phyloP scores from a whole-genome alignment of 2,329 filamentous ascomycete species.

The Ustulina deusta region DNA sequence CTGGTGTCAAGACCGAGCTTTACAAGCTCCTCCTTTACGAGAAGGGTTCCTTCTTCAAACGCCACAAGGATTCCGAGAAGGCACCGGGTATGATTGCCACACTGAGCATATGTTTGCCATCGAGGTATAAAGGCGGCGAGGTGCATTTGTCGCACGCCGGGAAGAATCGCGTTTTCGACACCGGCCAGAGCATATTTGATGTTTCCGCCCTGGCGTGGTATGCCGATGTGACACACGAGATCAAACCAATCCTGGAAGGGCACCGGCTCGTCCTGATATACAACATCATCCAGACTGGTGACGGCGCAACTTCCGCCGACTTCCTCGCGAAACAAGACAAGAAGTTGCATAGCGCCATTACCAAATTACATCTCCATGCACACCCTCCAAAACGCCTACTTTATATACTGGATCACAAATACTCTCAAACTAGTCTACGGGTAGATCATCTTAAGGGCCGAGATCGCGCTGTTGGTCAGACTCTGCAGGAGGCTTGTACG shows the following conservation, averaged over 20 bases:
- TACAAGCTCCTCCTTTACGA: slow-evolving; percentile 62
- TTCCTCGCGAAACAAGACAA: slow-evolving; percentile 11
- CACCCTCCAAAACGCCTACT: slow-evolving; percentile 16
- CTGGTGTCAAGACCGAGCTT: slow-evolving; percentile 48
- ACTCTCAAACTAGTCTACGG: slow-evolving; percentile 18
- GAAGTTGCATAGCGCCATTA: slow-evolving; percentile 12
- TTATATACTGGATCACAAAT: slow-evolving; percentile 31
- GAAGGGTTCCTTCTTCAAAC: slow-evolving; percentile 60
- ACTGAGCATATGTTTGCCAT: slow-evolving; percentile 60
- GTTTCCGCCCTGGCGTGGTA: slow-evolving; percentile 48
- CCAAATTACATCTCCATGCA: not conserved
- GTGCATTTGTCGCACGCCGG: slow-evolving; percentile 54
- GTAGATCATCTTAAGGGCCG: slow-evolving; percentile 33
- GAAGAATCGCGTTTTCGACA: slow-evolving; percentile 50
- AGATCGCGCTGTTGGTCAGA: slow-evolving; percentile 24
- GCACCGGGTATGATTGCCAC: slow-evolving; percentile 60
- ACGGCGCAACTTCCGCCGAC: slow-evolving; percentile 13
- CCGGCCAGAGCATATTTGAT: slow-evolving; percentile 42
- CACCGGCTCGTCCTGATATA: slow-evolving; percentile 32
- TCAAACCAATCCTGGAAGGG: slow-evolving; percentile 23
- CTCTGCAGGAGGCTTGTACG: slow-evolving; percentile 2
- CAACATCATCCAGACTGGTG: slow-evolving; percentile 27
- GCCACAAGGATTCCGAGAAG: slow-evolving; percentile 60
- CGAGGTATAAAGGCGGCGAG: slow-evolving; percentile 58
- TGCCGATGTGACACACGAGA: slow-evolving; percentile 25